Conservation (phyloP, 1,284 basidiomycete species). For the Thecaphora thlaspeos region DNA sequence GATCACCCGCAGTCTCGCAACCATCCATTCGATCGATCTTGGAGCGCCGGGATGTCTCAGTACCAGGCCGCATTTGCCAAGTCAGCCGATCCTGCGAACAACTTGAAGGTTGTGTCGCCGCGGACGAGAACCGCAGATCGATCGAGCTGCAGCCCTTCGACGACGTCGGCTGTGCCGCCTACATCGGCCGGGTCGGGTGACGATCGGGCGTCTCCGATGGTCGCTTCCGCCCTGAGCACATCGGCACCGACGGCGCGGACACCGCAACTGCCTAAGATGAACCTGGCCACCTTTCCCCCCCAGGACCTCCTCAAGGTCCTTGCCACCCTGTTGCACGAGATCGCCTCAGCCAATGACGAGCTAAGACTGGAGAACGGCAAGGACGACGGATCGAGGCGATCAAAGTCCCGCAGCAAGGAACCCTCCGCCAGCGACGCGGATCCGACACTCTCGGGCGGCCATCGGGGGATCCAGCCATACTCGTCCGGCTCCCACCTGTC, state of each 20-base stretch:
- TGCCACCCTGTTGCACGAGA: constrained; percentile 84
- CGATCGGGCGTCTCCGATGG: no score
- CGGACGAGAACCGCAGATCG: not conserved
- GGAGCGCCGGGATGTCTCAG: no score
- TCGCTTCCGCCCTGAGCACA: no score
- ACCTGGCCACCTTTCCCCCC: constrained; percentile 64
- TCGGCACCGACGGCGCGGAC: not conserved
- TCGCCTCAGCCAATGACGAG: constrained; percentile 84
- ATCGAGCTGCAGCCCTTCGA: not conserved
- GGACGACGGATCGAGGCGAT: constrained; percentile 10
- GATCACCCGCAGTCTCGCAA: no score
- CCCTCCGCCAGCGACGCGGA: constrained; percentile 1
- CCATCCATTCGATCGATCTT: no score
- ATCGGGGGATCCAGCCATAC: no score
- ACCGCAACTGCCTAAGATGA: constrained; percentile 59
- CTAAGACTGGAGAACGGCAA: constrained; percentile 41
- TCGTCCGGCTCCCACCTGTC: constrained; percentile 30
- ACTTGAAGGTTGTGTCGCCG: no score
- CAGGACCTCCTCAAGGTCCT: constrained; percentile 77
- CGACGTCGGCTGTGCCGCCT: no score
- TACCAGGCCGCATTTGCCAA: no score
- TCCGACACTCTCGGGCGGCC: not conserved
- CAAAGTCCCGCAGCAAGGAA: constrained; percentile 9
- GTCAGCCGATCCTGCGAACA: no score
- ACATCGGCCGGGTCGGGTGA: no score